Base-by-base conservation (phyloP, 805 yeast genomes). In the Gaillardinia entomophila region DNA sequence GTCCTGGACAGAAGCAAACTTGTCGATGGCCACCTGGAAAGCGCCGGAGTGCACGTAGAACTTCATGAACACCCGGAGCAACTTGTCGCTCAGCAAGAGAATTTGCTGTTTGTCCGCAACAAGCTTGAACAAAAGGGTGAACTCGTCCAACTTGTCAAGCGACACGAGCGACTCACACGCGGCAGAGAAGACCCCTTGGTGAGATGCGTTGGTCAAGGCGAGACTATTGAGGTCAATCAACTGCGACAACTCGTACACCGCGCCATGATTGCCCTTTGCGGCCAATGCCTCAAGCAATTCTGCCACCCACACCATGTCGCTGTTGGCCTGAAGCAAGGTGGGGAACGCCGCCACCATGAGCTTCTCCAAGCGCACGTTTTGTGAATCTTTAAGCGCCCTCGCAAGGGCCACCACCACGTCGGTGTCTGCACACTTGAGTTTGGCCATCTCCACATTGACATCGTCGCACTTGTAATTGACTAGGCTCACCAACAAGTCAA, bases 381-480 rank as follows among this genome's bases (percentile, higher is more conserved):
- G 34, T 1, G 60, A 46, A 6, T 14, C 31, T 4, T 30, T 15
- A 1, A 23, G 10, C 5, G 25, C 25, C 5, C 6, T 5, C 25
- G 13, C 5, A 8, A 23, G 12, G 13, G 13, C 13, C 5, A 23
- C 12, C 5, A 19, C 8, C 6, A 19, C 10, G 22, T 19, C 22
- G 22, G 22, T 19, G 22, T 19, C 22, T 19, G 22, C 10, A 10
- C 6, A 10, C 6, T 19, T 19, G 22, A 19, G 22, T 26, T 57
- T 52, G 7, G 46, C 31, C 3, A 45, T 13, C 22, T 50, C 48
- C 23, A 57, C 46, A 19, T 49, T 48, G 14, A 55, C 43, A 24
- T 51, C 53, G 24, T 61, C 66, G 23, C 41, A 41, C 12, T 46
- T 31, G 35, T 48, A 43, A 3, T 33, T 29, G 12, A 60, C 36